These are phyloP conservation scores for Fusarium oxysporum DNA, from an alignment of 2,329 filamentous ascomycete species.

Conservation along the genomic window DNA sequence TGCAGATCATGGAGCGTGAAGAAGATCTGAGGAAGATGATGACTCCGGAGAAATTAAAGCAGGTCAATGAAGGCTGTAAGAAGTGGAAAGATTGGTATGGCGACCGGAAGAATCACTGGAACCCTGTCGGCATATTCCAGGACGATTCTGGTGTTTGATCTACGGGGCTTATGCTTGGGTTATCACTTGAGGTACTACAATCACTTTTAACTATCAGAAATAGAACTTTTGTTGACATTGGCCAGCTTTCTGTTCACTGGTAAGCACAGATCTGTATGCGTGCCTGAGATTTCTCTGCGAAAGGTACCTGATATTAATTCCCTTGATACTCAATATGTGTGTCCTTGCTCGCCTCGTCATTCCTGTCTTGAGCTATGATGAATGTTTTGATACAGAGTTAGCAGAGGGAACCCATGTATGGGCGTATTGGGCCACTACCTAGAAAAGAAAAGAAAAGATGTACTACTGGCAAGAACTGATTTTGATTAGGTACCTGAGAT, in stretches of 20 bases:
- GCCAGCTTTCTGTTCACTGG: neutral
- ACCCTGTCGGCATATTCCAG: neutral
- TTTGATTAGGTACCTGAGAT: neutral
- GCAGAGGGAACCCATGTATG: neutral
- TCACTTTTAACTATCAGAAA: neutral
- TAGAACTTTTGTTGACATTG: neutral
- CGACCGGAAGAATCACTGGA: slow-evolving; percentile 5
- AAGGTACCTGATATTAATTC: too few species aligned
- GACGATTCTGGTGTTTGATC: slow-evolving; percentile 8
- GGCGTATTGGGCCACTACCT: neutral
- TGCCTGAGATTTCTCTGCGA: neutral
- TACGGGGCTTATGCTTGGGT: too few species aligned
- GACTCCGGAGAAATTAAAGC: slow-evolving; percentile 1
- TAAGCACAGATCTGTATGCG: neutral
- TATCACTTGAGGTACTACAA: too few species aligned
- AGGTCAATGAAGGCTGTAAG: slow-evolving; percentile 9
- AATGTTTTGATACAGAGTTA: too few species aligned
- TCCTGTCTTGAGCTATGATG: too few species aligned
- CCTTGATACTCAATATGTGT: too few species aligned
- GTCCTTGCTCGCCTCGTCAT: too few species aligned
- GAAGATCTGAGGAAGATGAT: slow-evolving; percentile 18
- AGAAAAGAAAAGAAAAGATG: neutral
- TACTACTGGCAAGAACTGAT: neutral
- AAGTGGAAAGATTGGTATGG: slow-evolving; percentile 28
- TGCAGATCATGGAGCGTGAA: slow-evolving; percentile 26